Percentiles rank a stretch among this genome's conserved stretches.
These are phyloP conservation scores for Allodekkera sacchari DNA, from an alignment of 805 yeast species.

Conservation along the genomic window DNA sequence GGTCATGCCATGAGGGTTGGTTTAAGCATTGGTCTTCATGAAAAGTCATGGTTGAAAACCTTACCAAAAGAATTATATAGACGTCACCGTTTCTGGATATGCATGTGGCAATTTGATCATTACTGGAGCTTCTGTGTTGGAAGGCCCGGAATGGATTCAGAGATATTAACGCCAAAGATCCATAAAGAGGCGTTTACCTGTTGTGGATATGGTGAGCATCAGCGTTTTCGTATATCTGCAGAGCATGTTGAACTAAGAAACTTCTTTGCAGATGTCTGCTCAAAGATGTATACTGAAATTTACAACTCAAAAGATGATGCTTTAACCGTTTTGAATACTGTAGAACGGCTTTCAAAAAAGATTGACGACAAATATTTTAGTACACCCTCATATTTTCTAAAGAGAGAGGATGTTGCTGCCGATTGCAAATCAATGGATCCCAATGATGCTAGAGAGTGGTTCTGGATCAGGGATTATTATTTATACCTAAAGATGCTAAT, in stretches of 20 bases:
- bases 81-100: constrained; percentile 14
- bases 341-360: constrained; percentile 11
- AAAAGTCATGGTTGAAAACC: constrained; percentile 2
- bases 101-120: constrained; percentile 17
- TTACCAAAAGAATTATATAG: constrained; percentile 9
- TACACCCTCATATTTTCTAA: not conserved
- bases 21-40: constrained; percentile 15
- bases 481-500: constrained; percentile 17
- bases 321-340: constrained; percentile 12
- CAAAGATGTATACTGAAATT: constrained; percentile 14
- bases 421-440: constrained; percentile 1
- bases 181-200: constrained; percentile 4
- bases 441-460: constrained; percentile 14
- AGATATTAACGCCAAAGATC: constrained; percentile 7
- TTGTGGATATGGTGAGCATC: constrained; percentile 11
- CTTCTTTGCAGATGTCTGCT: constrained; percentile 11
- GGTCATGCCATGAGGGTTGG: constrained; percentile 14
- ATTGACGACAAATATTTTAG: constrained; percentile 13
- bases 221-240: constrained; percentile 9
- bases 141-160: constrained; percentile 13
- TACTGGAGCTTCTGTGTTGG: constrained; percentile 22
- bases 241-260: constrained; percentile 17
- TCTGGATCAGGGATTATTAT: constrained; percentile 21
- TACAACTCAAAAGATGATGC: constrained; percentile 14
- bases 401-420: not conserved